These are phyloP conservation scores for Teratosphaeria zuluensis DNA, from an alignment of 2,329 filamentous ascomycete species.

Conservation along the genomic window DNA sequence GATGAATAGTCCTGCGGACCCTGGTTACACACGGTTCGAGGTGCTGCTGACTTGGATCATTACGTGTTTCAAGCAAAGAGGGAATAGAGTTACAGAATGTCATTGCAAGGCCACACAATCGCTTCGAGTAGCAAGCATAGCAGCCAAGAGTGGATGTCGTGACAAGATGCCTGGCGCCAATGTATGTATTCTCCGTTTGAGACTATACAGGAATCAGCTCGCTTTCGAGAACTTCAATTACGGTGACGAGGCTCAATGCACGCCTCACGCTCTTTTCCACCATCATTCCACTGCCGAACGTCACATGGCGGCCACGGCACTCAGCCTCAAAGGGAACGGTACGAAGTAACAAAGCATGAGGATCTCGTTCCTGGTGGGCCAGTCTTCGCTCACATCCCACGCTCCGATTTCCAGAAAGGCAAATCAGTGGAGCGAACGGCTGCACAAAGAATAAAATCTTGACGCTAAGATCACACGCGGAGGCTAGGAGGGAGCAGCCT, in stretches of 20 bases:
- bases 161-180: background rate
- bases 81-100: background rate
- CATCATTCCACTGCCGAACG: background rate
- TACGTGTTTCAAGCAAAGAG: background rate
- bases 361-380: background rate
- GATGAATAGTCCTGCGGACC: background rate
- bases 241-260: background rate
- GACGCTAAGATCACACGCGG: constrained; percentile 3
- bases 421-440: constrained; percentile 2
- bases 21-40: background rate
- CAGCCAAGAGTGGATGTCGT: background rate
- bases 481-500: background rate
- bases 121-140: background rate
- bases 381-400: constrained; percentile 4
- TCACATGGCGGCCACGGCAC: background rate
- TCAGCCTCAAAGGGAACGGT: background rate
- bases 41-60: background rate
- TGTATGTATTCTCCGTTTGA: background rate
- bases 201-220: background rate
- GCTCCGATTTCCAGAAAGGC: constrained; percentile 5
- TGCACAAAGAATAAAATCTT: constrained; percentile 3
- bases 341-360: background rate
- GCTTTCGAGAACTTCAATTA: background rate
- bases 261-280: background rate
- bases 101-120: background rate